Base-by-base conservation (phyloP, 495 filamentous ascomycete species). In the Cenococcum geophilum region DNA sequence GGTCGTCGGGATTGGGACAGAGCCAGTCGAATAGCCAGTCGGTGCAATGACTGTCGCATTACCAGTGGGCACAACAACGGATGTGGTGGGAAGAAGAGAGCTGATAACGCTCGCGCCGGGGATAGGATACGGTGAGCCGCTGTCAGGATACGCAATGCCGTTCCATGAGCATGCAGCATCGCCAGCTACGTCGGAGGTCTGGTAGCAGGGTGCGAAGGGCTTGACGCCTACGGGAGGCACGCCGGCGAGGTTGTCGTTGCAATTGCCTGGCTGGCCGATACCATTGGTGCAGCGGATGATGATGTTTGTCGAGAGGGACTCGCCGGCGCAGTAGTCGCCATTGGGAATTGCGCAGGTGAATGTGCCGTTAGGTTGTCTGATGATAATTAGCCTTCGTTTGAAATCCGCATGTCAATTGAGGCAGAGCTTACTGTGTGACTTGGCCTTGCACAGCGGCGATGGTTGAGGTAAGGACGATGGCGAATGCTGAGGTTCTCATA, bases 241-340 rank as follows among this genome's bases (percentile, higher is more conserved):
- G 37, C 69, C 67, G 42, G 53, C 52, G 20, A 69, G 61, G 47
- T 69, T 69, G 51, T 71, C 67, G 54, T 67, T 63, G 59, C 69
- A 71, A 54, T 69, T 71, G 34, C 69, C 69, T 16, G 69, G 59
- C 32, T 62, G 57, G 14, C 63, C 69, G 8, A 69, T 43, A 21
- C 60, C 60, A 50, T 65, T 58, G 42, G 12, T 57, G 62, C 69
- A 71, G n/a, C 67, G 69, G 35, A 71, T 63, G 63, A 71, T 71
- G 61, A 71, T 69, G 52, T 69, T 69, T 12, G 60, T 61, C 18
- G 40, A 16, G 40, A 45, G 40, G 40, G 40, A 45, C 40, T 45
- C 18, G 34, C 54, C 67, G 6, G 63, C 66, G 54, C 69, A 71
- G 56, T 60, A 71, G 9, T 59, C 52, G 20, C 61, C 65, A 32